phyloP scores from a whole-genome alignment of 805 yeast genomes.

The Saccharomycodes ludwigii region DNA sequence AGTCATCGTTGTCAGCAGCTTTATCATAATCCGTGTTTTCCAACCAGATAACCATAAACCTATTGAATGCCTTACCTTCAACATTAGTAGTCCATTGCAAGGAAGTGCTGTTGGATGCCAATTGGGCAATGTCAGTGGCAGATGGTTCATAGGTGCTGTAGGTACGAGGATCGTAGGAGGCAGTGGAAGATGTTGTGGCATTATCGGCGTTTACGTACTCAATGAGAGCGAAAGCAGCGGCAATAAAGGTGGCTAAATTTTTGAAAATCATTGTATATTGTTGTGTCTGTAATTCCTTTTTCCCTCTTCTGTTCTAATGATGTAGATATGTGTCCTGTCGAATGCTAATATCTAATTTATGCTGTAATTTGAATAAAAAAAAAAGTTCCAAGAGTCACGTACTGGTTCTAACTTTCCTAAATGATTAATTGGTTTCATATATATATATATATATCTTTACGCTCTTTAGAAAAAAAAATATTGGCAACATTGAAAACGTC shows the following conservation, averaged over 20 bases:
- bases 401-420: too few relatives aligned
- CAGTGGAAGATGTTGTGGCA: constrained; percentile 10
- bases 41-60: constrained; percentile 33
- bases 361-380: too few relatives aligned
- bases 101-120: constrained; percentile 25
- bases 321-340: too few relatives aligned
- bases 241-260: constrained; percentile 3
- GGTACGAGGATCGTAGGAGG: constrained; percentile 15
- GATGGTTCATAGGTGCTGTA: constrained; percentile 23
- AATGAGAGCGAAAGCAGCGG: constrained; percentile 5
- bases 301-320: neutral
- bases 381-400: too few relatives aligned
- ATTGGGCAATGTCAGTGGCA: constrained; percentile 21
- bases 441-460: too few relatives aligned
- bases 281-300: neutral
- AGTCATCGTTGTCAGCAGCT: constrained; percentile 33
- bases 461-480: too few relatives aligned
- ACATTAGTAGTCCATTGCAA: constrained; percentile 24
- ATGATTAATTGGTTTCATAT: too few relatives aligned
- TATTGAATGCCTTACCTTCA: constrained; percentile 28
- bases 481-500: too few relatives aligned
- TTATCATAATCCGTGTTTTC: constrained; percentile 42
- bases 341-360: too few relatives aligned
- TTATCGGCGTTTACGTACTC: constrained; percentile 5
- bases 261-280: constrained; percentile 3